Percentiles rank a stretch among this genome's conserved stretches.
Evolutionary conservation across 257 asterid species (phyloP).

Genomic region (Nicotiana sylvestris): DNA sequence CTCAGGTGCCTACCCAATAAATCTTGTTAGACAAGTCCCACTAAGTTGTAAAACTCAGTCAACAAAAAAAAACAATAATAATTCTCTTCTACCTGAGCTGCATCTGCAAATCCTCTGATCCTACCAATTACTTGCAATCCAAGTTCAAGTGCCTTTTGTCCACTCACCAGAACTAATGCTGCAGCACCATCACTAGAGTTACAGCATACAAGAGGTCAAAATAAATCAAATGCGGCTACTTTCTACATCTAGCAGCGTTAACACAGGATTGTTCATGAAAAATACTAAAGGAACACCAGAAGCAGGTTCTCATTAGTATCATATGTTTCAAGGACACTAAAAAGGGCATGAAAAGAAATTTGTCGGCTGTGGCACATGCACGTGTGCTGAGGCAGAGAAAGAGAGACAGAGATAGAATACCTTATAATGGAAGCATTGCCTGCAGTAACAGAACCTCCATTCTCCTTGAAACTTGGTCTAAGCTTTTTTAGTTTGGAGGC

Average conservation of each 20-base stretch:
- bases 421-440: conserved; percentile 97
- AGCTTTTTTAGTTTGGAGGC: conserved; percentile 76
- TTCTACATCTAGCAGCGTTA: not conserved
- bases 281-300: not conserved
- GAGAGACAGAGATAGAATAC: conserved; percentile 35
- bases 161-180: conserved; percentile 87
- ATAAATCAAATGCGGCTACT: not conserved
- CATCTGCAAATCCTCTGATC: conserved; percentile 88
- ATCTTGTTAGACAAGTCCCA: conserved; percentile 17
- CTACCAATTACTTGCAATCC: conserved; percentile 74
- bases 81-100: conserved; percentile 71
- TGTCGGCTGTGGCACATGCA: not conserved
- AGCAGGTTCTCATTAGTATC: not conserved
- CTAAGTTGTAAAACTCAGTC: not conserved
- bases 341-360: not conserved
- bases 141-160: conserved; percentile 63
- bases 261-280: not conserved
- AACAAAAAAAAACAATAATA: not conserved
- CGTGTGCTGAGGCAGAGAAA: not conserved
- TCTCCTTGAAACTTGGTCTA: conserved; percentile 72
- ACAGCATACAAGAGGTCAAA: not conserved
- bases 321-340: not conserved
- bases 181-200: conserved; percentile 81
- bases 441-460: conserved; percentile 94
- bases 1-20: conserved; percentile 79